phyloP scores from a whole-genome alignment of 257 asterid genomes.

The Rubia yunnanensis region DNA sequence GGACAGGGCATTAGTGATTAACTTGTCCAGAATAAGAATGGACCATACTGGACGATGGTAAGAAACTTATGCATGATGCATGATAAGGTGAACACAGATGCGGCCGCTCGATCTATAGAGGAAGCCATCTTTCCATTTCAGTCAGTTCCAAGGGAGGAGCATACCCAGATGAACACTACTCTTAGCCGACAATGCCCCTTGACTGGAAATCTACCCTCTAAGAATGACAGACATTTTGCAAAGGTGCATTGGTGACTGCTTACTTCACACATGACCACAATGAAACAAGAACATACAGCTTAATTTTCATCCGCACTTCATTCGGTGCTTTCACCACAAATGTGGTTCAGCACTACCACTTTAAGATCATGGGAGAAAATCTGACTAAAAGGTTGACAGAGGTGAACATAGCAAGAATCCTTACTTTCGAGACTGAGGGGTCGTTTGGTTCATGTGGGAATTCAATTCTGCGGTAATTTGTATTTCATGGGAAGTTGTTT shows the following conservation, averaged over 20 bases:
- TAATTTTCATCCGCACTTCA: slow-evolving; percentile 23
- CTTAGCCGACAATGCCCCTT: slow-evolving; percentile 28
- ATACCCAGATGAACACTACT: slow-evolving; percentile 1
- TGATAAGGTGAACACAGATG: neutral
- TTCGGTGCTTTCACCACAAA: slow-evolving; percentile 25
- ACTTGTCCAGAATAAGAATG: slow-evolving; percentile 26
- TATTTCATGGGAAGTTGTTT: no score
- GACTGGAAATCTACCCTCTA: slow-evolving; percentile 36
- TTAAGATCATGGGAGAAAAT: slow-evolving; percentile 44
- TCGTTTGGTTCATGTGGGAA: no score
- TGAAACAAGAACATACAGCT: slow-evolving; percentile 33
- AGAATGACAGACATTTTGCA: slow-evolving; percentile 35
- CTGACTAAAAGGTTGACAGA: slow-evolving; percentile 32
- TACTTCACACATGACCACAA: slow-evolving; percentile 24
- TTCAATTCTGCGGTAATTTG: no score
- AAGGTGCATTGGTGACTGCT: slow-evolving; percentile 37
- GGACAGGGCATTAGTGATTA: slow-evolving; percentile 29
- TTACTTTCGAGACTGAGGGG: slow-evolving; percentile 46
- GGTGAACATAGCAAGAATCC: slow-evolving; percentile 26
- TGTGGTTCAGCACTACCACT: slow-evolving; percentile 42
- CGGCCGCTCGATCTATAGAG: neutral
- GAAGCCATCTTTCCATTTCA: neutral
- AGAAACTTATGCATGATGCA: slow-evolving; percentile 20
- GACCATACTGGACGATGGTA: slow-evolving; percentile 31
- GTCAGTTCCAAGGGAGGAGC: slow-evolving; percentile 1